These are phyloP conservation scores for Escallonia rubra DNA, from an alignment of 129 eudicot species.

Conservation along the genomic window DNA sequence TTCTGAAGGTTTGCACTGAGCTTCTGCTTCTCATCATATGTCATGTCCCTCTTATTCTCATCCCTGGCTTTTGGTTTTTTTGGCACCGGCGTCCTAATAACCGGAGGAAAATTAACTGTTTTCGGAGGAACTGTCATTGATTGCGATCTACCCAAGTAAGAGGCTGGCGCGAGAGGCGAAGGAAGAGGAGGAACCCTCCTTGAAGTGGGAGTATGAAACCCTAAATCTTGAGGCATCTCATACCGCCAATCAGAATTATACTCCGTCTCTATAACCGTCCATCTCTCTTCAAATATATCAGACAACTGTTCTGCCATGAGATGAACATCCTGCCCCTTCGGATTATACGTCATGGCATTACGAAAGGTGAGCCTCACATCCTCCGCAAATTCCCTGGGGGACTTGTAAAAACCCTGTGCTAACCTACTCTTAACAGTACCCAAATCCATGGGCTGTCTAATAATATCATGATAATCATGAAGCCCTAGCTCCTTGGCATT, in stretches of 20 bases:
- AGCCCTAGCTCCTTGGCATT: conserved; percentile 61
- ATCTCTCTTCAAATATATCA: conserved; percentile 63
- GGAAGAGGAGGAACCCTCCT: conserved; percentile 43
- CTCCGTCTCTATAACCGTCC: conserved; percentile 67
- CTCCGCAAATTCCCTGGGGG: conserved; percentile 79
- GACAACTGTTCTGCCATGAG: conserved; percentile 70
- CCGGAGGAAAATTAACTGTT: conserved; percentile 32
- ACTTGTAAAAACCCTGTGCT: conserved; percentile 68
- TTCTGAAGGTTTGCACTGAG: conserved; percentile 80
- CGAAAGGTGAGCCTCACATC: conserved; percentile 86
- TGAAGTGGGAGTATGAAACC: conserved; percentile 61
- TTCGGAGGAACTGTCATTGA: conserved; percentile 38
- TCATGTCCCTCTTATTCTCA: conserved; percentile 91
- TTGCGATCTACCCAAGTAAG: conserved; percentile 49
- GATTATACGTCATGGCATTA: conserved; percentile 93
- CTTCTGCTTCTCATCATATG: conserved; percentile 78
- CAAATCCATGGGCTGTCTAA: conserved; percentile 91
- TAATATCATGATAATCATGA: conserved; percentile 76
- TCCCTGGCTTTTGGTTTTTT: conserved; percentile 94
- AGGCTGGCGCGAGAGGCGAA: conserved; percentile 27
- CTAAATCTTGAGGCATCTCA: conserved; percentile 49
- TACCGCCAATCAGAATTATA: conserved; percentile 49
- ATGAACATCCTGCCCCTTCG: conserved; percentile 89
- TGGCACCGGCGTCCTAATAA: conserved; percentile 59
- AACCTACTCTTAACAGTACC: conserved; percentile 77